phyloP scores from a whole-genome alignment of 225 moss, liverwort and hornwort species.

The Rhytidiadelphus loreus region DNA sequence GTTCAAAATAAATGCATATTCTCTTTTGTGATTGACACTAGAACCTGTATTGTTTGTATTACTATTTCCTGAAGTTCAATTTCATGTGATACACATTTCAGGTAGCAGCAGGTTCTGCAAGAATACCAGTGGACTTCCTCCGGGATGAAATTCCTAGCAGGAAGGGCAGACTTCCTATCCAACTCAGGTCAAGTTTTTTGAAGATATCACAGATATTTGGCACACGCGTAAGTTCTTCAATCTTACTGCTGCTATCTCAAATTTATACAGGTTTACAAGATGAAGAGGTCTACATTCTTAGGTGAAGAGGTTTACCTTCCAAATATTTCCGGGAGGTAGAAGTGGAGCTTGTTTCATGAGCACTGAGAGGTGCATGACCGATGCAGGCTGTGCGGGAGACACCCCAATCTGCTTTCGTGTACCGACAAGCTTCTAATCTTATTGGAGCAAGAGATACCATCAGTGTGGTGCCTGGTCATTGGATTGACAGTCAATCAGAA shows the following conservation, averaged over 20 bases:
- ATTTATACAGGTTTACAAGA: not conserved
- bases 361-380: not conserved
- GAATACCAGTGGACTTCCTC: conserved; percentile 31
- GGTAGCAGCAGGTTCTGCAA: conserved; percentile 72
- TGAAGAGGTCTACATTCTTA: not conserved
- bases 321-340: not conserved
- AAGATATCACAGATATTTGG: conserved; percentile 79
- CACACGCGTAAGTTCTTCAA: conserved; percentile 48
- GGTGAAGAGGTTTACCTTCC: not conserved
- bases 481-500: conserved; percentile 86
- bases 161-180: conserved; percentile 40
- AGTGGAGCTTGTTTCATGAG: not conserved
- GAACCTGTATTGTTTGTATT: not conserved
- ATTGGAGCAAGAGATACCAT: conserved; percentile 73
- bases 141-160: conserved; percentile 31
- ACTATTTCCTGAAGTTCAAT: not conserved
- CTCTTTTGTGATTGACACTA: not conserved
- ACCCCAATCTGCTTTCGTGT: conserved; percentile 51
- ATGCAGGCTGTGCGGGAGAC: conserved; percentile 52
- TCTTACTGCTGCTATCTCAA: not conserved
- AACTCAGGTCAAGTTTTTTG: conserved; percentile 51
- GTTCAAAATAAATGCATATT: not conserved
- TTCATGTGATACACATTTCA: conserved; percentile 1
- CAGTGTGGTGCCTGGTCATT: conserved; percentile 93
- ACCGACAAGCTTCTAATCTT: conserved; percentile 56